A percentile compares a stretch with the other conserved stretches of the same genome.
Evolutionary conservation across 2,329 filamentous ascomycete species (phyloP).

Genomic region (Nannizziopsis barbatae): DNA sequence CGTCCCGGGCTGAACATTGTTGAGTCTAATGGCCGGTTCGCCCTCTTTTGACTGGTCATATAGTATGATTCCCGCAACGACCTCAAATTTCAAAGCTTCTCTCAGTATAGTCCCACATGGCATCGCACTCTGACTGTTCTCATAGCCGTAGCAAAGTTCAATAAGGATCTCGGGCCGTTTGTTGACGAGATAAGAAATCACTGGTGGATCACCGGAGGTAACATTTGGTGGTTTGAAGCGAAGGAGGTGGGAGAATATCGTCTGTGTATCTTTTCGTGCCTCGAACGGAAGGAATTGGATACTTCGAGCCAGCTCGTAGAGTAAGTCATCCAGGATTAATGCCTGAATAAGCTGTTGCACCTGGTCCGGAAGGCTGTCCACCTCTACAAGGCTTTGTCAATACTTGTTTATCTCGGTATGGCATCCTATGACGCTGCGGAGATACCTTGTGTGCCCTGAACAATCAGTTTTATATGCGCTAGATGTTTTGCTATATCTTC

Average conservation of each 20-base stretch:
- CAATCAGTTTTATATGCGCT: slow-evolving; percentile 78
- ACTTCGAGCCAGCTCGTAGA: slow-evolving; percentile 69
- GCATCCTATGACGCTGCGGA: background rate
- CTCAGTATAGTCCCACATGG: slow-evolving; percentile 80
- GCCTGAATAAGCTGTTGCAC: slow-evolving; percentile 75
- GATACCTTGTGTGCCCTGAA: slow-evolving; percentile 82
- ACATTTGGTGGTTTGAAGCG: slow-evolving; percentile 61
- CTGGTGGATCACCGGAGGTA: slow-evolving; percentile 64
- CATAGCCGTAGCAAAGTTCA: slow-evolving; percentile 79
- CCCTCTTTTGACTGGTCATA: slow-evolving; percentile 76
- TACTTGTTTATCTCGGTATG: background rate
- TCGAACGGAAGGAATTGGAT: slow-evolving; percentile 87
- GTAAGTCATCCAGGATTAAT: slow-evolving; percentile 78
- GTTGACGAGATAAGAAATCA: slow-evolving; percentile 78
- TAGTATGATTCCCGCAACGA: slow-evolving; percentile 77
- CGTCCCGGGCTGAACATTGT: slow-evolving; percentile 62
- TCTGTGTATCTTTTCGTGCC: slow-evolving; percentile 87
- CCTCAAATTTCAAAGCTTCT: slow-evolving; percentile 83
- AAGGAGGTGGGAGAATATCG: slow-evolving; percentile 90
- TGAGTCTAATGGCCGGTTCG: slow-evolving; percentile 63
- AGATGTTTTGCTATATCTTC: slow-evolving; percentile 82
- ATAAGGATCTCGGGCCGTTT: slow-evolving; percentile 77
- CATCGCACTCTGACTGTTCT: slow-evolving; percentile 80
- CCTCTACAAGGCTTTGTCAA: slow-evolving; percentile 45
- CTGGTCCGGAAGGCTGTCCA: slow-evolving; percentile 75